Percentiles rank a stretch among this genome's conserved stretches.
Conservation (phyloP, 495 filamentous ascomycete species). For the Penicillium parvum region DNA sequence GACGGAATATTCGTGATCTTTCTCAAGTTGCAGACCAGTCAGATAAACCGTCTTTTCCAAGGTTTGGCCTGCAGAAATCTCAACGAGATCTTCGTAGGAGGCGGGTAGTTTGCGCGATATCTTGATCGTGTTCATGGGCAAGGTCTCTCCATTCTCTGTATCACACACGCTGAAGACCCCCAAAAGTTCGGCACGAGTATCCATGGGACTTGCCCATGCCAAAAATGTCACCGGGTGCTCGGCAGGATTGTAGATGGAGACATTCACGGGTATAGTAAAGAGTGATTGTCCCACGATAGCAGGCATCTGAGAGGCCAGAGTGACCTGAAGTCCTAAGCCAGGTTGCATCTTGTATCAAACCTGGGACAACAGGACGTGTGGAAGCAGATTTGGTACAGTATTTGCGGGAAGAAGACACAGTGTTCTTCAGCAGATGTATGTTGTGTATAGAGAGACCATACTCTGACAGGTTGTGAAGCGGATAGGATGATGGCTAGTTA, state of each 20-base stretch:
- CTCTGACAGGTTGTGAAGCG: not conserved
- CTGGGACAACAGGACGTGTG: no score
- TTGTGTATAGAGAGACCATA: no score
- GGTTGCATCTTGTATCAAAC: conserved; percentile 2
- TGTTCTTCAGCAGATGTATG: no score
- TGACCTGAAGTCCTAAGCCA: conserved; percentile 19
- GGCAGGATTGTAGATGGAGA: conserved; percentile 41
- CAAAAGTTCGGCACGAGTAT: conserved; percentile 40
- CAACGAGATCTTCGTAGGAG: conserved; percentile 35
- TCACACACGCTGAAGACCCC: conserved; percentile 44
- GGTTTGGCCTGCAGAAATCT: conserved; percentile 28
- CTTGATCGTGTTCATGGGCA: conserved; percentile 40
- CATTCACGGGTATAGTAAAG: conserved; percentile 16
- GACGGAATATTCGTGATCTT: conserved; percentile 26
- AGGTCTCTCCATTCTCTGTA: conserved; percentile 19
- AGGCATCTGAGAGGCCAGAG: conserved; percentile 10
- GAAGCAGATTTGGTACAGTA: no score
- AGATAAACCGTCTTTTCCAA: conserved; percentile 14
- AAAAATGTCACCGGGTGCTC: conserved; percentile 42
- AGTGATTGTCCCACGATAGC: conserved; percentile 15
- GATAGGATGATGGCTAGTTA: not conserved
- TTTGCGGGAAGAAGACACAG: no score
- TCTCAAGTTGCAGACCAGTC: conserved; percentile 12
- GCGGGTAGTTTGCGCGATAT: conserved; percentile 44
- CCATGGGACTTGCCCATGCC: conserved; percentile 47